phyloP scores from a whole-genome alignment of 345 rosid genomes.

The Salix dunnii region DNA sequence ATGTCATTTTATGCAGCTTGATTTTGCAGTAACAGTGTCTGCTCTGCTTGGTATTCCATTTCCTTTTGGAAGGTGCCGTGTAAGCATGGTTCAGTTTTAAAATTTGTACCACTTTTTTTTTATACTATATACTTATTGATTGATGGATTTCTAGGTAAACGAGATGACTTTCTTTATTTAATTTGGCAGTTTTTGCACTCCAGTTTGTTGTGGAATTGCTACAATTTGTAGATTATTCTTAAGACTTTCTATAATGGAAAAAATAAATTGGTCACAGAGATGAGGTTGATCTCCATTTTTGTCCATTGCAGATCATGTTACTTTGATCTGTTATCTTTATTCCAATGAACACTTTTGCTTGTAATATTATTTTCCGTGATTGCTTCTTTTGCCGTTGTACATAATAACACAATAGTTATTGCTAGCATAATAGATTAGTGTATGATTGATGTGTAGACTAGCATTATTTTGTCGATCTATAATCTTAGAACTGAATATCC shows the following conservation, averaged over 20 bases:
- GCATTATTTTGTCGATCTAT: not conserved
- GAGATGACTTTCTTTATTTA: not conserved
- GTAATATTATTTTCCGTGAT: not conserved
- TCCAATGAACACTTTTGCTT: not conserved
- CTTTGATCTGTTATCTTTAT: not conserved
- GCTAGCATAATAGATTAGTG: not conserved
- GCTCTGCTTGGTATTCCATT: slow-evolving; percentile 83
- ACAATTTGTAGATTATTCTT: not conserved
- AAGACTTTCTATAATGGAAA: not conserved
- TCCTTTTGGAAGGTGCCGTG: slow-evolving; percentile 98
- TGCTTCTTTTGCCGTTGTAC: not conserved
- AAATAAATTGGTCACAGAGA: no score
- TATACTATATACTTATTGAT: not conserved
- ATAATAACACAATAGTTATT: not conserved
- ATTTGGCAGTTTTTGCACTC: not conserved
- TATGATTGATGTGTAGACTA: not conserved
- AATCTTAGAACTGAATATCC: not conserved
- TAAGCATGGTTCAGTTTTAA: slow-evolving; percentile 51
- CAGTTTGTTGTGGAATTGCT: not conserved
- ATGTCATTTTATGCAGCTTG: slow-evolving; percentile 59
- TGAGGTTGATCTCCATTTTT: not conserved
- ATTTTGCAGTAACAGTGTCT: slow-evolving; percentile 86
- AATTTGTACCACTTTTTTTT: not conserved
- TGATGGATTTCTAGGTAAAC: not conserved
- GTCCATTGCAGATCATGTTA: no score